Evolutionary conservation across 164 flowering plant species (phyloP).

Genomic region (Chimonanthus salicifolius): DNA sequence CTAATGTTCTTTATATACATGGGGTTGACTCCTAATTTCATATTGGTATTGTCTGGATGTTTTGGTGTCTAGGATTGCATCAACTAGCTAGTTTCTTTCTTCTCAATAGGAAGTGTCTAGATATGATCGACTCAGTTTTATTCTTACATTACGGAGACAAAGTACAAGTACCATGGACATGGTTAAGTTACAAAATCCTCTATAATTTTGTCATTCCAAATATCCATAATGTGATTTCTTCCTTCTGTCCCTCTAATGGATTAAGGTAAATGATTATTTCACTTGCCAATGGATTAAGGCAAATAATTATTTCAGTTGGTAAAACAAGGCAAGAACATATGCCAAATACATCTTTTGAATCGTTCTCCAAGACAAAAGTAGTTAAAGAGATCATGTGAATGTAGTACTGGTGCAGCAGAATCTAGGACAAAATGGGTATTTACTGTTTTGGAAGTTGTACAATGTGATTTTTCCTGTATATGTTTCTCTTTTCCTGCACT

Average conservation of each 20-base stretch:
- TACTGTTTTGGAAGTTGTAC: not conserved
- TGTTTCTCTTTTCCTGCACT: not conserved
- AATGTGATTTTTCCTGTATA: not conserved
- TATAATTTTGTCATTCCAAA: not conserved
- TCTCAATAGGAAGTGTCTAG: no score
- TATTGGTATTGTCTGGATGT: no score
- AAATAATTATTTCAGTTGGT: not conserved
- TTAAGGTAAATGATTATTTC: no score
- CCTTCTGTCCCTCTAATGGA: not conserved
- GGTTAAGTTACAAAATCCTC: no score
- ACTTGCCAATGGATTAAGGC: not conserved
- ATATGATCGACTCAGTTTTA: no score
- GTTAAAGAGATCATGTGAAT: not conserved
- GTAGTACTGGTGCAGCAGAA: not conserved
- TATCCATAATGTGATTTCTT: no score
- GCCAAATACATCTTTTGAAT: not conserved
- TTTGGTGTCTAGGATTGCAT: no score
- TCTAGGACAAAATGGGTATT: not conserved
- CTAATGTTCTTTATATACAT: no score
- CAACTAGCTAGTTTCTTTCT: no score
- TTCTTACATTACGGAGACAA: no score
- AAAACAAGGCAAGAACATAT: not conserved
- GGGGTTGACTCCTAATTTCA: no score
- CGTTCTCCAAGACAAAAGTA: not conserved
- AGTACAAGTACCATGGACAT: no score